These are phyloP conservation scores for Grammothele lineata DNA, from an alignment of 768 basidiomycete species.

Conservation along the genomic window DNA sequence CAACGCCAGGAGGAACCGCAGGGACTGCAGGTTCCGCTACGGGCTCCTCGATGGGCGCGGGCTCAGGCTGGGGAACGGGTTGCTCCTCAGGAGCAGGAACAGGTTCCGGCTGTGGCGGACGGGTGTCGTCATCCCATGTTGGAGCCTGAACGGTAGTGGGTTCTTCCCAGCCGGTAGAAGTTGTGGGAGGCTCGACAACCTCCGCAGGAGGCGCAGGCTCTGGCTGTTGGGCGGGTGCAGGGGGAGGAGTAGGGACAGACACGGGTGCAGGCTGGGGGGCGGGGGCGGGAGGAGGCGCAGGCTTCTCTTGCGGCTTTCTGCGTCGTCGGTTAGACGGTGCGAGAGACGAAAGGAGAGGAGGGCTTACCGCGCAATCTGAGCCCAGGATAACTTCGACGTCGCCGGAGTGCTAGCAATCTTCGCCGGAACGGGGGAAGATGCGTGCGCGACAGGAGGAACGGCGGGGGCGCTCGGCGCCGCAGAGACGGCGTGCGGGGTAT, in stretches of 20 bases:
- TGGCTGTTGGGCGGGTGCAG: conserved; percentile 27
- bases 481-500: conserved; percentile 7
- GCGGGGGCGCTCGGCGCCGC: neutral
- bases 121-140: conserved; percentile 36
- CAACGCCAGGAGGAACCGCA: conserved; percentile 4
- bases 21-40: conserved; percentile 27
- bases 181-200: conserved; percentile 7
- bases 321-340: neutral
- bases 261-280: conserved; percentile 15
- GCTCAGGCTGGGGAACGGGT: conserved; percentile 11
- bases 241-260: conserved; percentile 25
- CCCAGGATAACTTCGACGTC: conserved; percentile 80
- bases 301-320: conserved; percentile 64
- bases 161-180: conserved; percentile 30
- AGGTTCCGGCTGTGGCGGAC: conserved; percentile 13
- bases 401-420: conserved; percentile 52
- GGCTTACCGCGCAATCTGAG: conserved; percentile 72
- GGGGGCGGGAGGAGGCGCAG: conserved; percentile 37
- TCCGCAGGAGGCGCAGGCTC: conserved; percentile 18
- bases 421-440: conserved; percentile 15
- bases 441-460: neutral
- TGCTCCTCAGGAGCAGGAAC: too few species aligned
- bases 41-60: conserved; percentile 50
- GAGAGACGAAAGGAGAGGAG: neutral
- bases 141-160: conserved; percentile 33